Conservation (phyloP, 371 early-diverging fungal species). For the Mortierella sp. region DNA sequence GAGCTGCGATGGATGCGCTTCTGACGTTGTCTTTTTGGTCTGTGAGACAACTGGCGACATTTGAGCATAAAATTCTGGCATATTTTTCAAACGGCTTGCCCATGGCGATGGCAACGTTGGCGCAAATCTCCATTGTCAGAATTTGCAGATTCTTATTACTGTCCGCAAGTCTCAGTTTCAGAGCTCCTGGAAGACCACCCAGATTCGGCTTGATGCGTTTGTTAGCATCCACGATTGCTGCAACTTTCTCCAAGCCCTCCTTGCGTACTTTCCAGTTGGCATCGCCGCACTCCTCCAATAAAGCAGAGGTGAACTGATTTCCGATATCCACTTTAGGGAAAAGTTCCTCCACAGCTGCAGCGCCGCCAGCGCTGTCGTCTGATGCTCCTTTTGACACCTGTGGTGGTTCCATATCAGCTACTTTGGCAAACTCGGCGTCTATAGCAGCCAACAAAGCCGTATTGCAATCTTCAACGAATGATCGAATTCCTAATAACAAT, state of each 20-base stretch:
- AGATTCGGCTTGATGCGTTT: constrained; percentile 87
- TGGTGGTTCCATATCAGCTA: constrained; percentile 82
- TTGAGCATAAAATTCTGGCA: constrained; percentile 69
- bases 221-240: constrained; percentile 80
- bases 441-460: constrained; percentile 83
- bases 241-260: constrained; percentile 90
- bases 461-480: constrained; percentile 89
- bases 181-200: constrained; percentile 83
- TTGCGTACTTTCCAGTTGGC: constrained; percentile 96
- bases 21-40: constrained; percentile 94
- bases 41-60: constrained; percentile 76
- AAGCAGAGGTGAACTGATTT: constrained; percentile 61
- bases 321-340: constrained; percentile 90
- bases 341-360: constrained; percentile 78
- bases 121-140: constrained; percentile 79
- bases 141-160: constrained; percentile 91
- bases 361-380: constrained; percentile 34
- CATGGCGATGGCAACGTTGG: constrained; percentile 80
- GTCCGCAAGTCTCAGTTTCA: constrained; percentile 89
- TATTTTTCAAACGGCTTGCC: constrained; percentile 89
- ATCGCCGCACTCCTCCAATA: constrained; percentile 77
- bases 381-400: constrained; percentile 71
- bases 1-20: constrained; percentile 76
- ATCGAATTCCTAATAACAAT: constrained; percentile 57
- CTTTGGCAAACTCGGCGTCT: constrained; percentile 94